A percentile compares a stretch with the other conserved stretches of the same genome.
Evolutionary conservation across 345 rosid species (phyloP).

Genomic region (Mangifera indica): DNA sequence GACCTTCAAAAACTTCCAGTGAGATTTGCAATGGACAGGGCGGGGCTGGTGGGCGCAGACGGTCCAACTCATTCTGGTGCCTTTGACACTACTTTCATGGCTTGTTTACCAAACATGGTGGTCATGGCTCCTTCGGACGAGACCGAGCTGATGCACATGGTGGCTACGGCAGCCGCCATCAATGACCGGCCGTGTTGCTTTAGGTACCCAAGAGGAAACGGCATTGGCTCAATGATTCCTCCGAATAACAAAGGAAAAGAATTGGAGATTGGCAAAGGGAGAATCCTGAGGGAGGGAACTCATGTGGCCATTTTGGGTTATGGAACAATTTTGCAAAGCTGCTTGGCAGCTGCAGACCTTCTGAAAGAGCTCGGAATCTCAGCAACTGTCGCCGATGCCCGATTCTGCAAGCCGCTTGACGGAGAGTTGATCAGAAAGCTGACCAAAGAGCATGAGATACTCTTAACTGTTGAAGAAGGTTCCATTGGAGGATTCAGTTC

Average conservation of each 20-base stretch:
- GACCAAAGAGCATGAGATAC: conserved; percentile 39
- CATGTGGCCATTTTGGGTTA: conserved; percentile 48
- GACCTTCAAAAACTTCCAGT: conserved; percentile 58
- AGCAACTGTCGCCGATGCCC: conserved; percentile 48
- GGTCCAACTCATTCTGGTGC: conserved; percentile 61
- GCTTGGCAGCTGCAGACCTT: conserved; percentile 37
- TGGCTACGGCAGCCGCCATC: conserved; percentile 53
- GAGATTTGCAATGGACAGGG: conserved; percentile 50
- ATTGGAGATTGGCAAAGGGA: conserved; percentile 51
- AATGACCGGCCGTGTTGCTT: conserved; percentile 54
- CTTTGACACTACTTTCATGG: conserved; percentile 54
- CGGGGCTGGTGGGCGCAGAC: conserved; percentile 53
- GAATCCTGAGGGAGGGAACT: conserved; percentile 37
- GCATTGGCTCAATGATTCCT: conserved; percentile 41
- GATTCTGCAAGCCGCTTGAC: conserved; percentile 53
- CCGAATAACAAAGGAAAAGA: conserved; percentile 47
- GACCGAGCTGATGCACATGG: conserved; percentile 56
- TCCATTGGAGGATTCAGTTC: conserved; percentile 51
- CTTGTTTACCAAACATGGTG: conserved; percentile 59
- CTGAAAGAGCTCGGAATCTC: conserved; percentile 29
- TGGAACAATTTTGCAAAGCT: conserved; percentile 42
- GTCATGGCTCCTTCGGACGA: conserved; percentile 59
- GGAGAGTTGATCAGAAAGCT: conserved; percentile 33
- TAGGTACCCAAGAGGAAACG: conserved; percentile 54
- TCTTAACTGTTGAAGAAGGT: conserved; percentile 54